phyloP scores from a whole-genome alignment of 352 stramenopile species.

The Phytophthora idaei region DNA sequence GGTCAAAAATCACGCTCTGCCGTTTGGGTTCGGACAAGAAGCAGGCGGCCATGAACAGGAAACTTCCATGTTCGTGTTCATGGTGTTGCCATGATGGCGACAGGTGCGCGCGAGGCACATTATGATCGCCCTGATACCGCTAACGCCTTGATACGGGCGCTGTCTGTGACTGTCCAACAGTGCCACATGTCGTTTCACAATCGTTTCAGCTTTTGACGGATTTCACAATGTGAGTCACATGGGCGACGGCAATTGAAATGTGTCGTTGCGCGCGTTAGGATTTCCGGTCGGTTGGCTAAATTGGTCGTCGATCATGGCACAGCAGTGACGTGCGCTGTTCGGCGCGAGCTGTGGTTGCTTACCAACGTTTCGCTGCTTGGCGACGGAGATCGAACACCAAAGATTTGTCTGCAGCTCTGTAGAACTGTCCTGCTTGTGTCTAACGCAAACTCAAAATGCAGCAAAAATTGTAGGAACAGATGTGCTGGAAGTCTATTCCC shows the following conservation, averaged over 20 bases:
- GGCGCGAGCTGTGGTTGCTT: too few relatives aligned
- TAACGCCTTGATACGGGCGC: constrained; percentile 8
- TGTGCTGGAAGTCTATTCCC: background rate
- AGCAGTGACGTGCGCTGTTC: too few relatives aligned
- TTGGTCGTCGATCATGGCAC: too few relatives aligned
- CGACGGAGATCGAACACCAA: too few relatives aligned
- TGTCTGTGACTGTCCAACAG: constrained; percentile 11
- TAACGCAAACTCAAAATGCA: background rate
- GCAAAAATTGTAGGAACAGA: background rate
- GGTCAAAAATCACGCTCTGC: background rate
- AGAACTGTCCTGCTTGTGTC: too few relatives aligned
- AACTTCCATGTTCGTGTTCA: background rate
- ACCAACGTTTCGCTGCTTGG: too few relatives aligned
- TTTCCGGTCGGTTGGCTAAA: too few relatives aligned
- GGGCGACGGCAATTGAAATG: too few relatives aligned
- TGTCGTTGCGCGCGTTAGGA: too few relatives aligned
- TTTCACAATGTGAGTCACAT: background rate
- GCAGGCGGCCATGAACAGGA: background rate
- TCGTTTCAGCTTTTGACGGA: background rate
- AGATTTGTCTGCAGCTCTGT: too few relatives aligned
- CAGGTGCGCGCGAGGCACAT: background rate
- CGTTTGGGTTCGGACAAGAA: background rate
- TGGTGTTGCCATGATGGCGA: background rate
- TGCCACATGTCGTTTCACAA: constrained; percentile 8
- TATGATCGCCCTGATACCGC: constrained; percentile 12